These are phyloP conservation scores for Ogataea dorogensis DNA, from an alignment of 805 yeast species.

Conservation along the genomic window DNA sequence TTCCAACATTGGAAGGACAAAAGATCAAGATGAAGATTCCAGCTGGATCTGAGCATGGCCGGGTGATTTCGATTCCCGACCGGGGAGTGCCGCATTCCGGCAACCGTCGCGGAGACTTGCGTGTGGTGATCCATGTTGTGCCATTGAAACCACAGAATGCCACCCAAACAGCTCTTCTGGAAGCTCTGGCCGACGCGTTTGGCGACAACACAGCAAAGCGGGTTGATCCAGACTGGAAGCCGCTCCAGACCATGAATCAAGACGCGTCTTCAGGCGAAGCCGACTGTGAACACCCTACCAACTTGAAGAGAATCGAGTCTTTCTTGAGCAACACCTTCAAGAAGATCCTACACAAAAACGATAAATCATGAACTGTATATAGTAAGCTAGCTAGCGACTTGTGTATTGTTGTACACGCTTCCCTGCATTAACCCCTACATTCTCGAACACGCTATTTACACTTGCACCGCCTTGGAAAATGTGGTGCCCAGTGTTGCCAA, in stretches of 20 bases:
- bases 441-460: constrained; percentile 6
- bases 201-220: constrained; percentile 79
- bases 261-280: constrained; percentile 9
- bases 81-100: constrained; percentile 76
- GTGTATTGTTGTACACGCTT: background rate
- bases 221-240: constrained; percentile 49
- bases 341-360: constrained; percentile 32
- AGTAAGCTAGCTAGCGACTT: background rate
- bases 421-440: constrained; percentile 4
- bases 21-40: constrained; percentile 76
- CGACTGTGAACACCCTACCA: constrained; percentile 43
- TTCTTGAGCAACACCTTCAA: constrained; percentile 60
- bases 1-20: constrained; percentile 84
- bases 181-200: constrained; percentile 89
- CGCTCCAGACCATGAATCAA: constrained; percentile 26
- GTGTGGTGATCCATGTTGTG: constrained; percentile 67
- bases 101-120: constrained; percentile 73
- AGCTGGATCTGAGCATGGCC: constrained; percentile 79
- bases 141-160: constrained; percentile 75
- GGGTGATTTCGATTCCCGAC: constrained; percentile 71
- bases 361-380: constrained; percentile 16
- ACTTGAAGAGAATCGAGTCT: constrained; percentile 54
- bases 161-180: constrained; percentile 84
- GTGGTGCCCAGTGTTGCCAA: constrained; percentile 7
- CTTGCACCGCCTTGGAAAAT: constrained; percentile 7